These are phyloP conservation scores for Nematocida ironsii DNA, from an alignment of 371 early-diverging fungal genomes.

Conservation along the genomic window DNA sequence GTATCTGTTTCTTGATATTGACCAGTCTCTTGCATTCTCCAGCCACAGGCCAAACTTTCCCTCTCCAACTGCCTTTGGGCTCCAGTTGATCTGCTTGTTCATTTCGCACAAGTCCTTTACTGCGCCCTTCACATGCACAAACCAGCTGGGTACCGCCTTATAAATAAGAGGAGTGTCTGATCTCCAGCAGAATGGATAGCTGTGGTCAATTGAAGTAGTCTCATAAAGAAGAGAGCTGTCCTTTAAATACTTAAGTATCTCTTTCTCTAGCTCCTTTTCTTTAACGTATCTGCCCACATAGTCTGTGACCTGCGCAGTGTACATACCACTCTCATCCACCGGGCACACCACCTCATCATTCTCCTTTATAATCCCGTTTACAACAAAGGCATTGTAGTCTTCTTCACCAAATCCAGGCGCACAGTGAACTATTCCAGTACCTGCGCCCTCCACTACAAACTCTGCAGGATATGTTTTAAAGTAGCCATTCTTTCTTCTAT, in stretches of 20 bases:
- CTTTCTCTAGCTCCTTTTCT: conserved; percentile 86
- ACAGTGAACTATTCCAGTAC: conserved; percentile 98
- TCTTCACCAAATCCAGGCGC: conserved; percentile 99
- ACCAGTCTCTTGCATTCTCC: conserved; percentile 95
- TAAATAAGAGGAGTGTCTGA: conserved; percentile 98
- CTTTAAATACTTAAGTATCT: conserved; percentile 76
- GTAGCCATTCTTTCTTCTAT: conserved; percentile 72
- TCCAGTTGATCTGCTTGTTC: conserved; percentile 88
- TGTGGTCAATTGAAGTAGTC: conserved; percentile 74
- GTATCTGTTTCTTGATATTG: conserved; percentile 94
- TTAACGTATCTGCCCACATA: conserved; percentile 83
- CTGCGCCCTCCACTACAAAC: conserved; percentile 88
- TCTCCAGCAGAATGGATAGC: conserved; percentile 92
- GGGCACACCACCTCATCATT: conserved; percentile 83
- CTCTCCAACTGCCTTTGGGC: conserved; percentile 91
- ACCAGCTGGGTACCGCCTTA: conserved; percentile 96
- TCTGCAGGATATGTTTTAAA: conserved; percentile 81
- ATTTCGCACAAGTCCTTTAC: conserved; percentile 80
- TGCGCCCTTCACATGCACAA: conserved; percentile 83
- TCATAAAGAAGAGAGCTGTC: conserved; percentile 54
- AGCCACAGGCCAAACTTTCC: conserved; percentile 98
- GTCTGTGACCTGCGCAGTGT: conserved; percentile 77
- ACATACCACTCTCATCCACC: conserved; percentile 84
- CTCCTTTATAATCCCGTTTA: conserved; percentile 78
- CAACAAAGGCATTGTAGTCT: conserved; percentile 91